Evolutionary conservation across 2,329 filamentous ascomycete genomes (phyloP).

Genomic region (Eutypella sp.): DNA sequence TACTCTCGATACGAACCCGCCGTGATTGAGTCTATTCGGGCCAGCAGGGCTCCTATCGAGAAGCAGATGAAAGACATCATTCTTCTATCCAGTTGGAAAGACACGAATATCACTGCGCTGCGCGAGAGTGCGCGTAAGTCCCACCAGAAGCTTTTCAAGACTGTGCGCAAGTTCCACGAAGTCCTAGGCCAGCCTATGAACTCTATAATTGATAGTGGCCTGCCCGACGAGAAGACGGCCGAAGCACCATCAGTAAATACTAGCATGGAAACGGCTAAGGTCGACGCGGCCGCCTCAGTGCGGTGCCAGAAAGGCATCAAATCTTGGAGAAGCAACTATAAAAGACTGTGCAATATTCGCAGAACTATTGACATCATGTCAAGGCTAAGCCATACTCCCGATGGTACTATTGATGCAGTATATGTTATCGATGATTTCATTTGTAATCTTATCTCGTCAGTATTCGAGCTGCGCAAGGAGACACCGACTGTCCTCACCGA

Average conservation of each 20-base stretch:
- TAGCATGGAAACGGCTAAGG: slow-evolving; percentile 22
- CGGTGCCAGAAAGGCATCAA: slow-evolving; percentile 31
- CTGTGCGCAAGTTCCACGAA: slow-evolving; percentile 83
- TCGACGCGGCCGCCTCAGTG: slow-evolving; percentile 28
- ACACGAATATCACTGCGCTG: slow-evolving; percentile 87
- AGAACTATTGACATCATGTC: slow-evolving; percentile 72
- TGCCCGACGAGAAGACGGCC: slow-evolving; percentile 44
- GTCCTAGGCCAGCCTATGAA: slow-evolving; percentile 74
- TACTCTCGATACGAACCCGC: slow-evolving; percentile 66
- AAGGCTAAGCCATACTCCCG: slow-evolving; percentile 50
- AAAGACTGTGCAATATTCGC: slow-evolving; percentile 65
- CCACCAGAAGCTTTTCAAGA: slow-evolving; percentile 85
- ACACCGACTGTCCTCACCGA: slow-evolving; percentile 79
- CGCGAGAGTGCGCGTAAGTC: slow-evolving; percentile 85
- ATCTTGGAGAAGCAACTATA: slow-evolving; percentile 42
- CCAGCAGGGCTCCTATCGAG: slow-evolving; percentile 71
- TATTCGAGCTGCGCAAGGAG: slow-evolving; percentile 71
- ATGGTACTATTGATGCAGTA: slow-evolving; percentile 50
- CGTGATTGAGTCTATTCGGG: slow-evolving; percentile 59
- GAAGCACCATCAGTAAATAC: slow-evolving; percentile 5
- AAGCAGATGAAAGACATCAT: slow-evolving; percentile 92
- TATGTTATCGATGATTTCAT: slow-evolving; percentile 63
- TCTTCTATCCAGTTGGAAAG: slow-evolving; percentile 93
- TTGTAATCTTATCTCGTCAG: slow-evolving; percentile 61
- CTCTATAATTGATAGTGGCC: slow-evolving; percentile 52